A percentile compares a stretch with the other conserved stretches of the same genome.
These are phyloP conservation scores for Berberis vulgaris DNA, from an alignment of 164 flowering plant species.

Conservation along the genomic window DNA sequence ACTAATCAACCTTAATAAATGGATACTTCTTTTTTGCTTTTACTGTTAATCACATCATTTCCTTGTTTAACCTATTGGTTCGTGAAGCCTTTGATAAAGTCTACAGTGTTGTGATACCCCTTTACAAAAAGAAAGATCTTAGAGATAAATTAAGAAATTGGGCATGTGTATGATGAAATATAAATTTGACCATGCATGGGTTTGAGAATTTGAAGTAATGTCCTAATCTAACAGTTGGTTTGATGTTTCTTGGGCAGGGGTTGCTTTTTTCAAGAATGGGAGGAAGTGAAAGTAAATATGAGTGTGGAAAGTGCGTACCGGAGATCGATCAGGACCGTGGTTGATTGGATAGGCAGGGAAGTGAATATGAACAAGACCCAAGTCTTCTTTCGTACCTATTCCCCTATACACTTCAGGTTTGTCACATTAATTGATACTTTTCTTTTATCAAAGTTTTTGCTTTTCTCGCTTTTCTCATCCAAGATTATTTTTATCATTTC, in stretches of 20 bases:
- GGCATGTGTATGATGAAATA: too few species aligned
- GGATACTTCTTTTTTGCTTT: too few species aligned
- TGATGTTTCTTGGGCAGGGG: conserved; percentile 44
- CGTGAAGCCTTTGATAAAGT: too few species aligned
- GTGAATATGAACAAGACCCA: conserved; percentile 64
- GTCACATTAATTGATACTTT: background rate
- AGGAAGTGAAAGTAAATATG: conserved; percentile 59
- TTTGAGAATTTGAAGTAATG: background rate
- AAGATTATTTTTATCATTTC: background rate
- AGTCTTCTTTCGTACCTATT: conserved; percentile 72
- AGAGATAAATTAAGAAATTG: too few species aligned
- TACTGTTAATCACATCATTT: too few species aligned
- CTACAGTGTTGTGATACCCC: too few species aligned
- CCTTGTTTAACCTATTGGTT: too few species aligned
- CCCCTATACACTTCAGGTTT: conserved; percentile 96
- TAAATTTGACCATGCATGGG: background rate
- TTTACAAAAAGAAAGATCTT: too few species aligned
- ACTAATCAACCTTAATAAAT: too few species aligned
- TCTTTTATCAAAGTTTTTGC: background rate
- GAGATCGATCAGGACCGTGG: conserved; percentile 58
- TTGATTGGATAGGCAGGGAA: conserved; percentile 48
- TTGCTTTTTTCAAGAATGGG: conserved; percentile 82
- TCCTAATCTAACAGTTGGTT: background rate
- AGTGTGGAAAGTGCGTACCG: conserved; percentile 49
- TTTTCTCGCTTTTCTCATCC: background rate